Evolutionary conservation across 306 rosid species (phyloP).

Genomic region (Lablab purpureus): DNA sequence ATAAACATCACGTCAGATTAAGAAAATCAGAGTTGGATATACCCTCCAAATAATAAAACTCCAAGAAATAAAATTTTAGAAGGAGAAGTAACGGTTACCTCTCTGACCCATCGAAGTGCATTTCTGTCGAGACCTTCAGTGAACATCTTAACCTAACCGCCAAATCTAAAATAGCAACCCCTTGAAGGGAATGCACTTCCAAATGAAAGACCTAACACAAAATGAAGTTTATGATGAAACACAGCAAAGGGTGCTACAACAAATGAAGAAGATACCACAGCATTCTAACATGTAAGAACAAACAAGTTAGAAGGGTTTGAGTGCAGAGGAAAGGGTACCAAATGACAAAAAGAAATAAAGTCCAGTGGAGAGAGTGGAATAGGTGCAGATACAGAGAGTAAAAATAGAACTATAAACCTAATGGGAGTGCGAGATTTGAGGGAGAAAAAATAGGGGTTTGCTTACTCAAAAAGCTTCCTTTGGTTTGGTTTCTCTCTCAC

Average conservation of each 20-base stretch:
- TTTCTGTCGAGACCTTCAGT: slow-evolving; percentile 89
- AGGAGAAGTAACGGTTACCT: slow-evolving; percentile 54
- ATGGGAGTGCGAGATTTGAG: slow-evolving; percentile 42
- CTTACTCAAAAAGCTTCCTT: slow-evolving; percentile 48
- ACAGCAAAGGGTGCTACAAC: neutral
- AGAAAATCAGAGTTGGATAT: slow-evolving; percentile 37
- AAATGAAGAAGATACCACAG: neutral
- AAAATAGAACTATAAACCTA: neutral
- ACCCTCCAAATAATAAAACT: neutral
- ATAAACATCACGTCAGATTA: neutral
- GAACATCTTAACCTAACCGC: slow-evolving; percentile 67
- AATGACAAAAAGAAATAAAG: slow-evolving; percentile 22
- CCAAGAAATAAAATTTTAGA: neutral
- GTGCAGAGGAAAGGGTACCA: slow-evolving; percentile 18
- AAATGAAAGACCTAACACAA: slow-evolving; percentile 2
- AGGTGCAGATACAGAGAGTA: neutral
- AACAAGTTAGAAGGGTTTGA: slow-evolving; percentile 10
- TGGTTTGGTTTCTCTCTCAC: slow-evolving; percentile 17
- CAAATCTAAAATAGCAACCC: slow-evolving; percentile 39
- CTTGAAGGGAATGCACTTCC: slow-evolving; percentile 36
- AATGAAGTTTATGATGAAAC: neutral
- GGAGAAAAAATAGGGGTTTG: slow-evolving; percentile 18
- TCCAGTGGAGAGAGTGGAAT: neutral
- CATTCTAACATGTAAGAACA: slow-evolving; percentile 36
- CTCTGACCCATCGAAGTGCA: slow-evolving; percentile 90